Conservation (phyloP, 495 filamentous ascomycete species). For the Jackrogersella multiformis region DNA sequence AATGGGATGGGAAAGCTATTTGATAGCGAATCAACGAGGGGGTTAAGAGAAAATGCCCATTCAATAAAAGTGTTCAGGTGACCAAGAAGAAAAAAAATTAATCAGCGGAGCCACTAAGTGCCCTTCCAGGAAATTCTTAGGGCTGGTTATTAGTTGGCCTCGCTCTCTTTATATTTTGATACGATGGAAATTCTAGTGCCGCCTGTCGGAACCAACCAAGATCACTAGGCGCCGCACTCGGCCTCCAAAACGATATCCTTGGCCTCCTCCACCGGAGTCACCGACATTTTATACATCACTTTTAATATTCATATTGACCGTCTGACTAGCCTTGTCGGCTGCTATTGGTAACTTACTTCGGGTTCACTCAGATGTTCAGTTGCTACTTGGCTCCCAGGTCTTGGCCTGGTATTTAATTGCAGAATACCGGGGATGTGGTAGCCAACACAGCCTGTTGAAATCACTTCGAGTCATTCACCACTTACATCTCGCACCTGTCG, state of each 20-base stretch:
- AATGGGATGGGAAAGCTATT: neutral
- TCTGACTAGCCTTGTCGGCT: neutral
- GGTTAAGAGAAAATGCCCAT: constrained; percentile 1
- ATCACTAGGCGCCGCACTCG: constrained; percentile 22
- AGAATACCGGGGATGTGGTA: constrained; percentile 2
- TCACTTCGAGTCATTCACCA: constrained; percentile 8
- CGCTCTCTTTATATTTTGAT: constrained; percentile 13
- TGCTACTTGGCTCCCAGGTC: neutral
- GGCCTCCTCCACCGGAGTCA: constrained; percentile 35
- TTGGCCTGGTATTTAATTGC: neutral
- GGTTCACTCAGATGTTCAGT: neutral
- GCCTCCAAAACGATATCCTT: constrained; percentile 25
- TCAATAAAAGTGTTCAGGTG: constrained; percentile 25
- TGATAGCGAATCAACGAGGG: constrained; percentile 17
- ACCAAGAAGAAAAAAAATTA: constrained; percentile 29
- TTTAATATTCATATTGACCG: constrained; percentile 4
- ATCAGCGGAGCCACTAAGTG: constrained; percentile 20
- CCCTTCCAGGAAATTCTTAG: constrained; percentile 15
- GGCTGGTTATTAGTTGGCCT: constrained; percentile 15
- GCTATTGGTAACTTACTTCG: neutral
- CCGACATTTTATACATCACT: constrained; percentile 29
- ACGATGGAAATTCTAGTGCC: constrained; percentile 9
- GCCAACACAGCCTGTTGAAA: neutral
- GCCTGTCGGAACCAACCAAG: constrained; percentile 11
- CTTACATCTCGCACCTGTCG: neutral